phyloP scores from a whole-genome alignment of 2,329 filamentous ascomycete species.

The Pseudogymnoascus sp. region DNA sequence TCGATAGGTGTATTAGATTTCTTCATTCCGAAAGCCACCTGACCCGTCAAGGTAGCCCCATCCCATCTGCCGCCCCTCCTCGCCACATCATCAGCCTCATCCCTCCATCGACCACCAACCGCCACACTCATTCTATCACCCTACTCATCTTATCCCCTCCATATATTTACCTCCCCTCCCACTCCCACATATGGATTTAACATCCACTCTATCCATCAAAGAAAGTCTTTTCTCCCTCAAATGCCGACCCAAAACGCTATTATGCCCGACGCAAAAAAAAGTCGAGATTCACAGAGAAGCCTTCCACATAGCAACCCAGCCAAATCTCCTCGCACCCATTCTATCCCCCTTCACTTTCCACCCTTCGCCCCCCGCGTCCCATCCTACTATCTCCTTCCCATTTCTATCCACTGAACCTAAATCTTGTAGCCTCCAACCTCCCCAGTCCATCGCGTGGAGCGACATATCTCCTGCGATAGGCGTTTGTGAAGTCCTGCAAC shows the following conservation, averaged over 20 bases:
- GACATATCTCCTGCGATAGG: constrained; percentile 86
- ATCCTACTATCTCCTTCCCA: background rate
- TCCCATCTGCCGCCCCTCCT: background rate
- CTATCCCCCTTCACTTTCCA: background rate
- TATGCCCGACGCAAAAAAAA: constrained; percentile 4
- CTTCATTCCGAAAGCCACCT: background rate
- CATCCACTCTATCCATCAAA: constrained; percentile 1
- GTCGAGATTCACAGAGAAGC: constrained; percentile 5
- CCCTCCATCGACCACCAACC: background rate
- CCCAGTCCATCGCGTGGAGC: constrained; percentile 90
- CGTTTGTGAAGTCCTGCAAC: constrained; percentile 94
- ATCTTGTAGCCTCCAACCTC: constrained; percentile 75
- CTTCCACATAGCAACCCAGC: background rate
- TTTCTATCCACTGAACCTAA: constrained; percentile 56
- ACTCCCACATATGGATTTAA: constrained; percentile 4
- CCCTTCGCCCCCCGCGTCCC: background rate
- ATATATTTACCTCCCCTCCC: background rate
- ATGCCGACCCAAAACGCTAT: constrained; percentile 6
- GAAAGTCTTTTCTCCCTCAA: background rate
- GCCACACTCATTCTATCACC: background rate
- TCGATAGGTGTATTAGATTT: background rate
- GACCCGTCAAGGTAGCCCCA: background rate
- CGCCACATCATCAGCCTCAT: background rate
- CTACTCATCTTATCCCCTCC: background rate
- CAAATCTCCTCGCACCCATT: background rate